Percentiles rank a stretch among this genome's conserved stretches.
Evolutionary conservation across 768 basidiomycete genomes (phyloP).

Genomic region (Amanita pallidorosea): DNA sequence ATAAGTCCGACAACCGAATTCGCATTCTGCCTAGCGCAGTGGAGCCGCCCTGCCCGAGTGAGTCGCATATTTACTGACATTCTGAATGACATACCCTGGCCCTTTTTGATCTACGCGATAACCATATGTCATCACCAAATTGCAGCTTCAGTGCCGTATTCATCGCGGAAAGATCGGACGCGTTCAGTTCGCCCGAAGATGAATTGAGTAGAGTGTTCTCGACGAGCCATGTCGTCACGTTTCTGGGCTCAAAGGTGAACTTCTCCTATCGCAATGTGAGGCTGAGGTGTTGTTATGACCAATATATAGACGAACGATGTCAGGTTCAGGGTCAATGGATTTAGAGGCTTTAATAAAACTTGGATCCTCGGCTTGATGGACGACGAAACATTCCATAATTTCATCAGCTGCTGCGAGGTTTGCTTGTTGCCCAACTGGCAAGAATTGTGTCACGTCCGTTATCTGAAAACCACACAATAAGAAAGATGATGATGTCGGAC

Average conservation of each 20-base stretch:
- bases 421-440: conserved; percentile 20
- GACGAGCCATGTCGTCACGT: conserved; percentile 35
- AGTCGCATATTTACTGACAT: conserved; percentile 8
- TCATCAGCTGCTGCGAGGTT: conserved; percentile 18
- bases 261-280: conserved; percentile 5
- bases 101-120: conserved; percentile 37
- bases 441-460: conserved; percentile 28
- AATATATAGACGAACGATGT: neutral
- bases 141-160: conserved; percentile 31
- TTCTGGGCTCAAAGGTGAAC: conserved; percentile 28
- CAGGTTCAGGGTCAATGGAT: conserved; percentile 15
- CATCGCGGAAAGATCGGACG: conserved; percentile 19
- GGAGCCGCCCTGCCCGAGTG: conserved; percentile 62
- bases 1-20: conserved; percentile 53
- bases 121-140: conserved; percentile 47
- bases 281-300: neutral
- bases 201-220: conserved; percentile 14
- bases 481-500: neutral
- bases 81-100: conserved; percentile 35
- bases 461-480: conserved; percentile 23
- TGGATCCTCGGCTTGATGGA: conserved; percentile 28
- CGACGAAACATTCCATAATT: conserved; percentile 35
- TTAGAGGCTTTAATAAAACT: conserved; percentile 32
- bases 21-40: conserved; percentile 69
- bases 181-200: conserved; percentile 11